Evolutionary conservation across 768 basidiomycete species (phyloP), one percentile per base, ranked within the genome.

Genomic region (Tricholoma bakamatsutake): DNA sequence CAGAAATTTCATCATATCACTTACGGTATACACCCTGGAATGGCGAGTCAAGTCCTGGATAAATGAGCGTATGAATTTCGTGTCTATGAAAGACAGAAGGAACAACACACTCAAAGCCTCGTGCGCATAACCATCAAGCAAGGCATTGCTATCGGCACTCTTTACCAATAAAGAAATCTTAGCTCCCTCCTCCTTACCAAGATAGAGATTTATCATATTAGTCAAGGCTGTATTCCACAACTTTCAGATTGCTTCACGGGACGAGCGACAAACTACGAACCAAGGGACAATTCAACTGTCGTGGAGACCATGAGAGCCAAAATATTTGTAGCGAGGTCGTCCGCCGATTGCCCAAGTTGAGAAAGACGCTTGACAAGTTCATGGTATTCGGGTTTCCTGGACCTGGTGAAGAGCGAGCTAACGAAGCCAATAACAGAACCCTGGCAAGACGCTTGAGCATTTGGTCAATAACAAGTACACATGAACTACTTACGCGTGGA

Each of bases 1-100:
- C n/a, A 0, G 9, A 1, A 21, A 34, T 3, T 3, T 7, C 10
- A 15, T 35, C 17, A 13, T 53, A 27, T 27, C 8, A 70, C 80
- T 60, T 64, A 82, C 86, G 86, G 62, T 79, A 84, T 31, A 81
- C 79, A 53, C 90, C 88, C 53, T 76, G 78, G 74, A 91, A 84
- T 3, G 84, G 79, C 9, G 90, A 88, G 43, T 87, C 84, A 49
- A 89, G 73, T 52, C 90, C 88, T 90, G 55, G 7, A 17, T 24
- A 65, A 54, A 46, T 53, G 30, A 60, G 34, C 12, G 56, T 37
- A 2, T 11, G 27, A 27, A 8, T 40, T 43, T 49, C 4, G 37
- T 27, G 10, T 15, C 4, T 33, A 9, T 37, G n/a, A 33, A 46
- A 12, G 34, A 9, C 4, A n/a, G 55, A 15, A 37, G 24, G 18